Percentiles rank a stretch among this genome's conserved stretches.
Conservation (phyloP, 768 basidiomycete genomes). For the Termitomyces sp. region DNA sequence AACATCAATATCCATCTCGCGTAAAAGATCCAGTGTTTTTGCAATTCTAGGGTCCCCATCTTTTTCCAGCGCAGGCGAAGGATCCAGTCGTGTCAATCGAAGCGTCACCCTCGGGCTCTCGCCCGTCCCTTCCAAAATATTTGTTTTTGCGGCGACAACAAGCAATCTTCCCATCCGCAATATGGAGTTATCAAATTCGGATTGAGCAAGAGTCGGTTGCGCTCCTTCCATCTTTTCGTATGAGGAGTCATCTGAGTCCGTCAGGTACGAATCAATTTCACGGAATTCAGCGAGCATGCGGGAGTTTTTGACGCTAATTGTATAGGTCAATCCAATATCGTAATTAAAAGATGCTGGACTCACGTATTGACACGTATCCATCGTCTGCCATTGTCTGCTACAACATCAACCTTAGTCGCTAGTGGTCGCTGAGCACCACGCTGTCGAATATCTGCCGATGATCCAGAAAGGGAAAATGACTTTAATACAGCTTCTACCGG, state of each 20-base stretch:
- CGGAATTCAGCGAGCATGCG: conserved; percentile 76
- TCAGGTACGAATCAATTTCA: conserved; percentile 79
- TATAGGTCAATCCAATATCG: not conserved
- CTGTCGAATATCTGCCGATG: conserved; percentile 13
- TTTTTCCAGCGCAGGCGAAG: conserved; percentile 22
- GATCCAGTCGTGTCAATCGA: conserved; percentile 67
- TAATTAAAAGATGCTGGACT: conserved; percentile 21
- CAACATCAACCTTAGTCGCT: conserved; percentile 73
- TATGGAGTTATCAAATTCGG: conserved; percentile 66
- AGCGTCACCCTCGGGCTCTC: conserved; percentile 46
- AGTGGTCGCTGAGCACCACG: conserved; percentile 19
- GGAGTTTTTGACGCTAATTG: conserved; percentile 63
- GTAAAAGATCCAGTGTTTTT: conserved; percentile 49
- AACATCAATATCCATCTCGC: conserved; percentile 59
- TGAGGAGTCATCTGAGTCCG: conserved; percentile 50
- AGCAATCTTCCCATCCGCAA: conserved; percentile 67
- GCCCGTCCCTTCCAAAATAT: conserved; percentile 37
- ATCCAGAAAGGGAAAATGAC: conserved; percentile 30
- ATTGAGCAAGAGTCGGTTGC: conserved; percentile 38
- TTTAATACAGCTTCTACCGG: conserved; percentile 58
- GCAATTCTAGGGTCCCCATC: conserved; percentile 50
- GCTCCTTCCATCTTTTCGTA: conserved; percentile 44
- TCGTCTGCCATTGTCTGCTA: conserved; percentile 62
- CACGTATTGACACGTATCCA: conserved; percentile 92
- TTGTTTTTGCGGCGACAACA: conserved; percentile 53